A percentile compares a stretch with the other conserved stretches of the same genome.
These are phyloP conservation scores for Pulicaria dysenterica DNA, from an alignment of 129 eudicot species.

Conservation along the genomic window DNA sequence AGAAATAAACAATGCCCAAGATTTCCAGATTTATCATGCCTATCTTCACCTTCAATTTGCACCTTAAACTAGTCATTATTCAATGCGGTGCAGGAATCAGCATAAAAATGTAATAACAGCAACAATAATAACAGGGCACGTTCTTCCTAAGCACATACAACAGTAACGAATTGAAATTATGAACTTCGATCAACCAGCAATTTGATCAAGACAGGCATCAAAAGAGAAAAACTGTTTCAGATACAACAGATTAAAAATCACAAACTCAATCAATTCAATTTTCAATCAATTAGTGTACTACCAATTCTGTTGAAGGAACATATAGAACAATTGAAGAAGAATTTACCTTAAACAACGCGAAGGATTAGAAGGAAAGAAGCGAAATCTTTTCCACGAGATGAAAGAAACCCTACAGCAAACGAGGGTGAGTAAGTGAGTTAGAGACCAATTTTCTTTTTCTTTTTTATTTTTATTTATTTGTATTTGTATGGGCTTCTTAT, in stretches of 20 bases:
- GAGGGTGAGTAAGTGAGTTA: neutral
- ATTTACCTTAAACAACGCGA: conserved; percentile 18
- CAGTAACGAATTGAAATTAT: neutral
- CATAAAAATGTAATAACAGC: neutral
- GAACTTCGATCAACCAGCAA: conserved; percentile 13
- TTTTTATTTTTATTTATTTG: neutral
- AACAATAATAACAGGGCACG: neutral
- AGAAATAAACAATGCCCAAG: neutral
- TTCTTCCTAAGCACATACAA: conserved; percentile 1
- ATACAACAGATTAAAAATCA: neutral
- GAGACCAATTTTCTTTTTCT: neutral
- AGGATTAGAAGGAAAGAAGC: conserved; percentile 3
- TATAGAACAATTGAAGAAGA: neutral
- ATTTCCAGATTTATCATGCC: neutral
- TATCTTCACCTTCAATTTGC: neutral
- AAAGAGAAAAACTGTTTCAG: neutral
- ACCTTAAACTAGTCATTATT: neutral
- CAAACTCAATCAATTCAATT: neutral
- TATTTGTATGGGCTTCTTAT: neutral
- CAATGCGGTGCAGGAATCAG: neutral
- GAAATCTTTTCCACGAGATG: neutral
- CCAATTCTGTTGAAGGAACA: neutral
- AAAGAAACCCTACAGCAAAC: conserved; percentile 28
- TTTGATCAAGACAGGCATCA: conserved; percentile 1
- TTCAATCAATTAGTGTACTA: conserved; percentile 3